Evolutionary conservation across 2,329 filamentous ascomycete genomes (phyloP), one percentile per base, ranked within the genome.

Genomic region (Aspergillus carbonarius): DNA sequence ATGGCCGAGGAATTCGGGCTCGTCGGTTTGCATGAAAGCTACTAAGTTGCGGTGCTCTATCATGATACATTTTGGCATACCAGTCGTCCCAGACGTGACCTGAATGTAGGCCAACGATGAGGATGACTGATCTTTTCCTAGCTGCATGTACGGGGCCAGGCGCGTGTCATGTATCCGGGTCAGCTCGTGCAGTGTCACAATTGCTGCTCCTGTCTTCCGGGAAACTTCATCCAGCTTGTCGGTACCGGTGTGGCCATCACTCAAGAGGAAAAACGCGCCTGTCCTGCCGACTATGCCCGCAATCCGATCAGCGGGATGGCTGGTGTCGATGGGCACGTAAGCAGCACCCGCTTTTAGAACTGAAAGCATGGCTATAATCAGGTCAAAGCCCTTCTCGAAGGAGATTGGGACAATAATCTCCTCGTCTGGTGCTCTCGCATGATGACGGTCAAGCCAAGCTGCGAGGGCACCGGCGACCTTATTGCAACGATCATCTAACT

Each of bases 301-400:
- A 13, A 55, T 47, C 12, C 53, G 30, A 5, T 39, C 32, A 13
- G 8, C 25, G 2, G 53, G 53, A 27, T 48, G 34, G 3, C 17
- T 39, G 2, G 40, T 23, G 20, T 55, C 53, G 17, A 55, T 47
- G 8, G 40, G 40, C 10, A 55, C 42, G 18, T n/a, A 55, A 34
- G 53, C 53, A 12, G 17, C 23, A n/a, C 53, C 53, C 4, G 53
- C 17, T n/a, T 55, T 55, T 10, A 47, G 15, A 5, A 55, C 32
- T 7, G 53, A 30, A 7, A 55, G 20, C 37, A 63, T 65, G 58
- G 42, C 40, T n/a, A 55, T 30, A 2, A 55, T 17, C 20, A 48
- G n/a, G 9, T 47, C 40, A 10, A 39, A 12, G 3, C 40, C 32
- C 13, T 48, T 46, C 5, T 55, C 40, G 15, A 55, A 48, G 6